phyloP scores from a whole-genome alignment of 2,329 filamentous ascomycete species.

The Colletotrichum siamense region DNA sequence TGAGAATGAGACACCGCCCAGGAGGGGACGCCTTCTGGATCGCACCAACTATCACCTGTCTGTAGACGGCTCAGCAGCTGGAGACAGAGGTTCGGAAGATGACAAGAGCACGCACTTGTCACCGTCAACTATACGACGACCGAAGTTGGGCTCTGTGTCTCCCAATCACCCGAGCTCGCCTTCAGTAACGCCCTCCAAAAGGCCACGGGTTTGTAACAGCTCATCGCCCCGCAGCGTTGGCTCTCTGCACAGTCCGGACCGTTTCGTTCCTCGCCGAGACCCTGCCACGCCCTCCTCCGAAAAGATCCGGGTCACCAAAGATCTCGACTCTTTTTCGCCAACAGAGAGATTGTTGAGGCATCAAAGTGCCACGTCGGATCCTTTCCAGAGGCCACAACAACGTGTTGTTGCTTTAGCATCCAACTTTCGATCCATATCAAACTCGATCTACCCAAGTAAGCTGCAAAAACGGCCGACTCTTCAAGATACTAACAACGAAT shows the following conservation, averaged over 20 bases:
- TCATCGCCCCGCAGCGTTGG: not conserved
- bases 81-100: not conserved
- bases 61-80: conserved; percentile 13
- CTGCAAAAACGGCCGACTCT: conserved; percentile 8
- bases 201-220: not conserved
- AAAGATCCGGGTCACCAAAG: conserved; percentile 45
- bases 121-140: not conserved
- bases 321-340: conserved; percentile 43
- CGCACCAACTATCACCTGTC: not conserved
- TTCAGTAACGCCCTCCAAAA: not conserved
- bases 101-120: not conserved
- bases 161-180: not conserved
- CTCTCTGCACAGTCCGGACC: conserved; percentile 39
- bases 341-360: conserved; percentile 51
- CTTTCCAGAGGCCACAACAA: conserved; percentile 43
- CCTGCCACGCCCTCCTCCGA: conserved; percentile 39
- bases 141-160: not conserved
- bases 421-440: conserved; percentile 19
- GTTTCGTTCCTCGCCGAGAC: conserved; percentile 55
- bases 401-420: conserved; percentile 23
- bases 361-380: conserved; percentile 43
- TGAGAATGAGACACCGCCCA: not conserved
- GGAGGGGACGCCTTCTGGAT: not conserved
- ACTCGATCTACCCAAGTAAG: not conserved
- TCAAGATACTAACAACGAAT: not conserved